Conservation (phyloP, 768 basidiomycete species). For the Leccinum imitatum region DNA sequence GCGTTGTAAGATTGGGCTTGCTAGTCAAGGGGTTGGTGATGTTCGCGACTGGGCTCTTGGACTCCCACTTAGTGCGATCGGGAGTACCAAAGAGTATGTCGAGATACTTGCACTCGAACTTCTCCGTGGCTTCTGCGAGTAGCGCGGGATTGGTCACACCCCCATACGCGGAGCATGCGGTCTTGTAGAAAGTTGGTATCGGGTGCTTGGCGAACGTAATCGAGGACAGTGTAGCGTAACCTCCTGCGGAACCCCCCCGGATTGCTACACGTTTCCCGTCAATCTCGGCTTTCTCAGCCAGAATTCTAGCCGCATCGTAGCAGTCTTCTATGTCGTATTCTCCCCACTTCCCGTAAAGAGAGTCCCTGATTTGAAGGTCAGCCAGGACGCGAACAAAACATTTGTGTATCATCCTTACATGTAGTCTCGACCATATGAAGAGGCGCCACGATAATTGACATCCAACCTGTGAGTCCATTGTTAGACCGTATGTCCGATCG, state of each 20-base stretch:
- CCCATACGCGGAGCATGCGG: conserved; percentile 61
- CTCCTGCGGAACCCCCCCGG: conserved; percentile 46
- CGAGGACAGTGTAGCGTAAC: conserved; percentile 59
- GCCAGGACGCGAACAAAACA: background rate
- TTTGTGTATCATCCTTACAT: conserved; percentile 32
- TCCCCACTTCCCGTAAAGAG: conserved; percentile 68
- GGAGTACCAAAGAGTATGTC: conserved; percentile 56
- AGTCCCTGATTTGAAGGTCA: conserved; percentile 34
- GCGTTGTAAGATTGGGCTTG: background rate
- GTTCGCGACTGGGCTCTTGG: conserved; percentile 13
- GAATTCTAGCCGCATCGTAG: conserved; percentile 32
- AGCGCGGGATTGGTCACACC: conserved; percentile 56
- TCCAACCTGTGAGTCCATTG: conserved; percentile 47
- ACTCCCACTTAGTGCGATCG: conserved; percentile 20
- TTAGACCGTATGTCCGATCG: background rate
- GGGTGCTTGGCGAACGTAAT: conserved; percentile 53
- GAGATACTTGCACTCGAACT: conserved; percentile 17
- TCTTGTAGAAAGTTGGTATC: conserved; percentile 45
- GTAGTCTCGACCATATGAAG: conserved; percentile 69
- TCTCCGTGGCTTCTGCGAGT: conserved; percentile 32
- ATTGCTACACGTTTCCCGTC: background rate
- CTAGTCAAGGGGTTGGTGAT: background rate
- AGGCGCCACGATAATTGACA: conserved; percentile 75
- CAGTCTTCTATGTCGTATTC: conserved; percentile 62
- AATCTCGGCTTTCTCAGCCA: background rate